Conservation (phyloP, 2,329 filamentous ascomycete genomes). For the Trichoderma sp. region DNA sequence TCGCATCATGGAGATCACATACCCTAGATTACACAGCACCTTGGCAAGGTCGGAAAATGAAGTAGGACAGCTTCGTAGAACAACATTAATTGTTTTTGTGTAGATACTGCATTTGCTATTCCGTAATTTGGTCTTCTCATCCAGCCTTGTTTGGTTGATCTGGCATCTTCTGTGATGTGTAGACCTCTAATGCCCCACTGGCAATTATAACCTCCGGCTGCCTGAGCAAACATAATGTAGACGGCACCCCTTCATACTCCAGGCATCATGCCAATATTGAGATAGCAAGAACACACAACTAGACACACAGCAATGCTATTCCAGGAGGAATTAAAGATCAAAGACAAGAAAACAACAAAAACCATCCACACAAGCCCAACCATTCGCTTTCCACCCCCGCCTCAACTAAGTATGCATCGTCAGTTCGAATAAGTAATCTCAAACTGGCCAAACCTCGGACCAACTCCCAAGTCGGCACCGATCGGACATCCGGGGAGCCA, state of each 20-base stretch:
- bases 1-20: background rate
- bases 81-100: background rate
- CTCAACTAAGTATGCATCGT: background rate
- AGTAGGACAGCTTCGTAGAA: background rate
- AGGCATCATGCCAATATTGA: background rate
- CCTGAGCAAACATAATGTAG: too few species aligned
- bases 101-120: background rate
- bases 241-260: background rate
- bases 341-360: background rate
- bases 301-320: background rate
- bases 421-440: background rate
- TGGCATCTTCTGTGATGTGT: background rate
- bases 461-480: background rate
- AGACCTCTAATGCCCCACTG: background rate
- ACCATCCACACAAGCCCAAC: background rate
- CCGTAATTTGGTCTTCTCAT: background rate
- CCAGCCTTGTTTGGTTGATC: too few species aligned
- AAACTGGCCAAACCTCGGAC: conserved; percentile 3
- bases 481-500: conserved; percentile 3
- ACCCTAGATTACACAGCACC: background rate
- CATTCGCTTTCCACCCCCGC: background rate
- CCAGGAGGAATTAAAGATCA: background rate
- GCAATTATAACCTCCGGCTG: too few species aligned
- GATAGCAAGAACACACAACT: background rate
- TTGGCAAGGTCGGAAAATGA: background rate